These are phyloP conservation scores for Tetrastigma voinierianum DNA, from an alignment of 164 flowering plant genomes.

Conservation along the genomic window DNA sequence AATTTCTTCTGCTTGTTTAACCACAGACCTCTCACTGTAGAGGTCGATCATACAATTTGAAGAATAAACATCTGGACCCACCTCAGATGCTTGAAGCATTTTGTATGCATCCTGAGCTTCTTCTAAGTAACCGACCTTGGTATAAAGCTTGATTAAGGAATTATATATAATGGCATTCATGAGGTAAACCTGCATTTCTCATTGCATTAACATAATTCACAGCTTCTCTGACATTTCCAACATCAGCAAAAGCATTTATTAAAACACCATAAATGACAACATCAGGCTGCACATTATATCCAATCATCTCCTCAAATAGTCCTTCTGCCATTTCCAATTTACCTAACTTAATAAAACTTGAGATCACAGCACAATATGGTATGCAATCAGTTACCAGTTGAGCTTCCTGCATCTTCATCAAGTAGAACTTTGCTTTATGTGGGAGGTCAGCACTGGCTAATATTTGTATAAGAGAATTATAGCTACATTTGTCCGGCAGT, in stretches of 20 bases:
- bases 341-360: constrained; percentile 67
- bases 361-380: constrained; percentile 81
- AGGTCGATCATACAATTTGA: constrained; percentile 95
- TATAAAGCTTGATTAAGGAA: constrained; percentile 84
- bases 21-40: constrained; percentile 69
- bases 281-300: constrained; percentile 57
- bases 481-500: constrained; percentile 76
- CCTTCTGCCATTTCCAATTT: constrained; percentile 56
- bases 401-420: constrained; percentile 68
- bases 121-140: constrained; percentile 73
- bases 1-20: constrained; percentile 65
- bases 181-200: constrained; percentile 53
- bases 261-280: constrained; percentile 71
- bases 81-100: constrained; percentile 44
- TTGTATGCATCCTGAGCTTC: constrained; percentile 76
- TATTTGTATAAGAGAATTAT: constrained; percentile 70
- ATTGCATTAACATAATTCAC: constrained; percentile 47
- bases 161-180: constrained; percentile 66
- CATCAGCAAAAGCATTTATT: constrained; percentile 86
- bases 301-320: constrained; percentile 67
- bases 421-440: constrained; percentile 44
- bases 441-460: constrained; percentile 72
- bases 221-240: constrained; percentile 62
- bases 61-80: constrained; percentile 61
- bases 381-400: constrained; percentile 64